phyloP scores from a whole-genome alignment of 1,139 yeast species.

The Debaryomycetaceae sp. region DNA sequence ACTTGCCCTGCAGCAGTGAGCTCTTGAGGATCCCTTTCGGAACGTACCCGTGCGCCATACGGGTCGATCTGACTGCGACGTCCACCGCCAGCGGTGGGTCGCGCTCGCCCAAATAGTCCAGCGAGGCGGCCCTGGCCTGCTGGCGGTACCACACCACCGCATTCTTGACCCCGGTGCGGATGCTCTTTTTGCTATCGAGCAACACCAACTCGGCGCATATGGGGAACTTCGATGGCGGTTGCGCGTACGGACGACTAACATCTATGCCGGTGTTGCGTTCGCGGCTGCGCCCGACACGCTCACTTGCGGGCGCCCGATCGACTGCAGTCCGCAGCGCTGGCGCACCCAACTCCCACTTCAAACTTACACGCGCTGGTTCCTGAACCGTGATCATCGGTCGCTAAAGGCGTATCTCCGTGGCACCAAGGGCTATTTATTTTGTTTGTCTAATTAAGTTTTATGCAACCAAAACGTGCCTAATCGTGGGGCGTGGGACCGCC shows the following conservation, averaged over 20 bases:
- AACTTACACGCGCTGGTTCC: conserved; percentile 5
- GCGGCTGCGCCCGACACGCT: no score
- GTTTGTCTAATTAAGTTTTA: conserved; percentile 1
- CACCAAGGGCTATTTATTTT: no score
- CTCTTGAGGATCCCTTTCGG: no score
- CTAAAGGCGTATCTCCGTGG: conserved; percentile 1
- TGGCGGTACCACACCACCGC: conserved; percentile 3
- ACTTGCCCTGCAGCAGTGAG: conserved; percentile 3
- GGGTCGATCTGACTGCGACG: no score
- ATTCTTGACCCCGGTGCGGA: conserved; percentile 6
- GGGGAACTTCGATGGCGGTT: no score
- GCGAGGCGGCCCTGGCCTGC: no score
- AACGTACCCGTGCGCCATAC: no score
- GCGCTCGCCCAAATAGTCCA: no score
- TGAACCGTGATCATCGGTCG: conserved; percentile 6
- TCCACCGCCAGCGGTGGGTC: no score
- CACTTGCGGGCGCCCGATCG: neutral
- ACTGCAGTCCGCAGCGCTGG: neutral
- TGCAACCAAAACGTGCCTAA: conserved; percentile 5
- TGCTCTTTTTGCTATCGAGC: conserved; percentile 6
- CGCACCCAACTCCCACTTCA: conserved; percentile 3
- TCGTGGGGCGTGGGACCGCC: no score
- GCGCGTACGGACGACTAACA: no score
- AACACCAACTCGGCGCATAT: conserved; percentile 6
- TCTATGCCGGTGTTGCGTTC: no score